Evolutionary conservation across 192 early-diverging fungal species (phyloP).

Genomic region (Umbelopsis sp.): DNA sequence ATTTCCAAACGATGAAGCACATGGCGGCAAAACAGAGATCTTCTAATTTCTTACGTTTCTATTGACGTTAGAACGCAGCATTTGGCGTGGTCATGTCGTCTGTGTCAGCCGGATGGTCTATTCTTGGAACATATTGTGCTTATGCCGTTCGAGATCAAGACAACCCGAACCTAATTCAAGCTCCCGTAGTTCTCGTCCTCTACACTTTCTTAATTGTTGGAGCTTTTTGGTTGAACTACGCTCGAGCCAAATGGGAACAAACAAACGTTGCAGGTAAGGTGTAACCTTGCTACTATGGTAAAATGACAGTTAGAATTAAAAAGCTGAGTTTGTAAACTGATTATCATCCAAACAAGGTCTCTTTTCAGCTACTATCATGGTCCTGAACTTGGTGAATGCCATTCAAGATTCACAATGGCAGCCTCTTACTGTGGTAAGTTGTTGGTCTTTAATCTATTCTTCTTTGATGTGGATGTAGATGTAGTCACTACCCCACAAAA

Average conservation of each 20-base stretch:
- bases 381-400: slow-evolving; percentile 23
- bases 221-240: slow-evolving; percentile 24
- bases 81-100: slow-evolving; percentile 32
- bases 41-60: not conserved
- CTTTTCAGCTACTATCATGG: slow-evolving; percentile 34
- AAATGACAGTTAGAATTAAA: not conserved
- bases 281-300: not conserved
- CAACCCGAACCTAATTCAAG: slow-evolving; percentile 1
- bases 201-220: slow-evolving; percentile 25
- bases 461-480: too few relatives aligned
- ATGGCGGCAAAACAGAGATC: not conserved
- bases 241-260: slow-evolving; percentile 33
- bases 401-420: slow-evolving; percentile 17
- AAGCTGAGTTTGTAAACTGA: not conserved
- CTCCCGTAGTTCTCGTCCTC: slow-evolving; percentile 18
- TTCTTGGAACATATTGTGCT: slow-evolving; percentile 30
- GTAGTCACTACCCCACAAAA: too few relatives aligned
- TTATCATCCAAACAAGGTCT: slow-evolving; percentile 6
- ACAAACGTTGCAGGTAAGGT: slow-evolving; percentile 37
- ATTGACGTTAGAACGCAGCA: slow-evolving; percentile 23
- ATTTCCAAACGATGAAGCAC: too few relatives aligned
- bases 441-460: not conserved
- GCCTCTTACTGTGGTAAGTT: slow-evolving; percentile 17
- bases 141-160: slow-evolving; percentile 25
- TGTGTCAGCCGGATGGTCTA: slow-evolving; percentile 22